These are phyloP conservation scores for Astrothelium macrocarpum DNA, from an alignment of 495 filamentous ascomycete species.

Conservation along the genomic window DNA sequence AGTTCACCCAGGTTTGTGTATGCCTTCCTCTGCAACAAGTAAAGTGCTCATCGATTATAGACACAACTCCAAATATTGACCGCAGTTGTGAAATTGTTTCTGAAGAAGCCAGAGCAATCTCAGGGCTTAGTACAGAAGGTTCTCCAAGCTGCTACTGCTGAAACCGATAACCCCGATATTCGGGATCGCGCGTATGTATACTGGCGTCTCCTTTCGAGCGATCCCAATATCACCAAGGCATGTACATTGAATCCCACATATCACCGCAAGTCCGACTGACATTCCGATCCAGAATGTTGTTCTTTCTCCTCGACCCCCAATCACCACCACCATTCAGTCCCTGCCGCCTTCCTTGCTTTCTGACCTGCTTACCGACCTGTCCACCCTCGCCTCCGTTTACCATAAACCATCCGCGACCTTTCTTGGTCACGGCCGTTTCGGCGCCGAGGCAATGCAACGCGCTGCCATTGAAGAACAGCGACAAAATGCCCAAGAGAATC, in stretches of 20 bases:
- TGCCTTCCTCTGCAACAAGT: background rate
- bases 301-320: conserved; percentile 86
- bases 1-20: conserved; percentile 66
- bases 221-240: conserved; percentile 77
- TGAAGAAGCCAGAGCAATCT: conserved; percentile 83
- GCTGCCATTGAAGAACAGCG: conserved; percentile 93
- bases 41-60: conserved; percentile 40
- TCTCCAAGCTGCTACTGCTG: conserved; percentile 79
- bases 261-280: background rate
- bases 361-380: conserved; percentile 76
- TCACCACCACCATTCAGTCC: conserved; percentile 83
- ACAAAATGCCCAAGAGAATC: conserved; percentile 86
- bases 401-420: conserved; percentile 97
- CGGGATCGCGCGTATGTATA: conserved; percentile 96
- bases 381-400: conserved; percentile 97
- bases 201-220: conserved; percentile 92
- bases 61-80: conserved; percentile 94
- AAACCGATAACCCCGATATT: conserved; percentile 96
- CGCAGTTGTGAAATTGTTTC: conserved; percentile 91
- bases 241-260: conserved; percentile 4
- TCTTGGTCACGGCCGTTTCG: conserved; percentile 87
- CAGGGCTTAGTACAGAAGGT: conserved; percentile 90
- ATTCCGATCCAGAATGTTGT: conserved; percentile 57
- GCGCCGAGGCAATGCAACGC: conserved; percentile 87
- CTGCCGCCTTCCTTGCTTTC: conserved; percentile 77